These are phyloP conservation scores for Botrytis hyacinthi DNA, from an alignment of 2,329 filamentous ascomycete genomes.

Conservation along the genomic window DNA sequence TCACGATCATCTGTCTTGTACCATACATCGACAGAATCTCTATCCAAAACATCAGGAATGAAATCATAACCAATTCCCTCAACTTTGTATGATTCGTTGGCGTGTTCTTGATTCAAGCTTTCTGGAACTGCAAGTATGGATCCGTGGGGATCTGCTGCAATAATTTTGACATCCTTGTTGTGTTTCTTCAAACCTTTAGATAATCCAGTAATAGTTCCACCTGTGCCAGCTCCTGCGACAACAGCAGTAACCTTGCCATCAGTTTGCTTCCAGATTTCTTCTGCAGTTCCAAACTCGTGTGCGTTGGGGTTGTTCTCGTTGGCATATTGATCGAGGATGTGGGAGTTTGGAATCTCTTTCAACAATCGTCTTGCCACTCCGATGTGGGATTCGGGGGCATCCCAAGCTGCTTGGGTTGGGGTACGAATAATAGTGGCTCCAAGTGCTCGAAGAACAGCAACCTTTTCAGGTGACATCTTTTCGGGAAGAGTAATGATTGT, in stretches of 20 bases:
- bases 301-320: slow-evolving; percentile 90
- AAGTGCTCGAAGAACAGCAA: slow-evolving; percentile 87
- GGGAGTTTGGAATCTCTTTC: slow-evolving; percentile 94
- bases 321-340: slow-evolving; percentile 95
- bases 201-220: slow-evolving; percentile 90
- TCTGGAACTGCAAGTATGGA: slow-evolving; percentile 86
- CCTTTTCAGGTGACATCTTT: slow-evolving; percentile 99
- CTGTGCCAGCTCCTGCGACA: slow-evolving; percentile 90
- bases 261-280: slow-evolving; percentile 95
- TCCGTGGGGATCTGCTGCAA: slow-evolving; percentile 89
- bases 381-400: slow-evolving; percentile 94
- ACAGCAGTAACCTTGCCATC: slow-evolving; percentile 77
- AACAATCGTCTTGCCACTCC: slow-evolving; percentile 86
- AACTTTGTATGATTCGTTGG: slow-evolving; percentile 90
- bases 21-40: slow-evolving; percentile 81
- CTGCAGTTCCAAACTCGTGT: slow-evolving; percentile 89
- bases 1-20: slow-evolving; percentile 96
- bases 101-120: slow-evolving; percentile 72
- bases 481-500: slow-evolving; percentile 98
- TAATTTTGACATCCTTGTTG: slow-evolving; percentile 78
- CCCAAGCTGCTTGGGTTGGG: slow-evolving; percentile 91
- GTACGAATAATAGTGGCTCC: slow-evolving; percentile 98
- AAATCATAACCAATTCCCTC: slow-evolving; percentile 99
- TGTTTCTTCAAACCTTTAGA: slow-evolving; percentile 85
- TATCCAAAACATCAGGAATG: slow-evolving; percentile 88